Conservation (phyloP, 495 filamentous ascomycete species). For the Podospora tetraspora region DNA sequence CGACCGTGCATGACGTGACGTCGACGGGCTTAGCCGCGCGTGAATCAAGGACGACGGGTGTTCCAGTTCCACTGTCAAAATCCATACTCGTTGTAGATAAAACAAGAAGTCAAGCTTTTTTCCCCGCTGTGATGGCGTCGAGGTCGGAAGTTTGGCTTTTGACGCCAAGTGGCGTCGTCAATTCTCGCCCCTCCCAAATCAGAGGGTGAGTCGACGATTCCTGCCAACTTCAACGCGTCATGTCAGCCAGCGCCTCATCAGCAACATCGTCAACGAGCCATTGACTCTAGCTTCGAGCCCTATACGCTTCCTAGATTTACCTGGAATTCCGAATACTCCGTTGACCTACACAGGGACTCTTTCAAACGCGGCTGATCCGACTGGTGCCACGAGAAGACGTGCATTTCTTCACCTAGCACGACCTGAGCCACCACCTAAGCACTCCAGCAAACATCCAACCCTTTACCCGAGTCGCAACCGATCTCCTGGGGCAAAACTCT, state of each 20-base stretch:
- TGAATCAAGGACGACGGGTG: background rate
- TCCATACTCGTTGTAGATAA: background rate
- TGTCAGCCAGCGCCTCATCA: background rate
- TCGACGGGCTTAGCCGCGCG: background rate
- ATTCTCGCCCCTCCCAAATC: background rate
- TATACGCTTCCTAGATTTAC: background rate
- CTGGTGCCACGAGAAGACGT: background rate
- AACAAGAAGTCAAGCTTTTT: background rate
- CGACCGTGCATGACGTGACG: background rate
- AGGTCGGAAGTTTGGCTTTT: background rate
- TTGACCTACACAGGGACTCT: background rate
- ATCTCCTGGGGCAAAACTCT: background rate
- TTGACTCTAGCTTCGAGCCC: background rate
- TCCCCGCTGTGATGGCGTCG: background rate
- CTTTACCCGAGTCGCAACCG: background rate
- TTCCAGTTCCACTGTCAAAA: background rate
- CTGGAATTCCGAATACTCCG: background rate
- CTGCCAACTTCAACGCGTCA: background rate
- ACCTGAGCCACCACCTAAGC: background rate
- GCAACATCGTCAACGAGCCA: background rate
- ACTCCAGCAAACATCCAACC: background rate
- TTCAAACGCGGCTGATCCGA: background rate
- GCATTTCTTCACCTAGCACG: background rate
- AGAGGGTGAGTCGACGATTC: background rate
- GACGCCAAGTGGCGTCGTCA: background rate